Evolutionary conservation across 1,284 basidiomycete genomes (phyloP).

Genomic region (Peniophora sp.): DNA sequence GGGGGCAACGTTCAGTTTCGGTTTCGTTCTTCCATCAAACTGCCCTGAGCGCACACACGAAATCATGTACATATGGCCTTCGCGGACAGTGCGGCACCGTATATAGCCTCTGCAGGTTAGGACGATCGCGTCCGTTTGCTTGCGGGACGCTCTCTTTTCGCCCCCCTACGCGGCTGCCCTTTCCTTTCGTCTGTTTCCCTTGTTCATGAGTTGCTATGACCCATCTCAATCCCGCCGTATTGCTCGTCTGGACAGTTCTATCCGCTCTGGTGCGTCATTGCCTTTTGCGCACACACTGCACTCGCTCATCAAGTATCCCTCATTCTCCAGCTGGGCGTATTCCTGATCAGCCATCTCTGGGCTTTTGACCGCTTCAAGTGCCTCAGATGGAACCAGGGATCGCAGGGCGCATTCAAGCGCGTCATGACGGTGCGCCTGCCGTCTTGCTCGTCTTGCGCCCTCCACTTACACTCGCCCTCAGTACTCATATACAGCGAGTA

Average conservation of each 20-base stretch:
- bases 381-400: conserved; percentile 63
- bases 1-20: too few species aligned
- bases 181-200: neutral
- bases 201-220: conserved; percentile 35
- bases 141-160: neutral
- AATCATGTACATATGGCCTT: too few species aligned
- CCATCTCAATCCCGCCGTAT: conserved; percentile 51
- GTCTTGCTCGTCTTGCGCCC: neutral
- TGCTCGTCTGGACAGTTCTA: conserved; percentile 56
- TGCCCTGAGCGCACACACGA: too few species aligned
- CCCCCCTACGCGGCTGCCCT: neutral
- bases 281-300: neutral
- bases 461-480: conserved; percentile 17
- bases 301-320: too few species aligned
- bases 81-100: too few species aligned
- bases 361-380: conserved; percentile 72
- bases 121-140: too few species aligned
- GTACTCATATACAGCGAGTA: conserved; percentile 63
- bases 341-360: conserved; percentile 68
- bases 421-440: conserved; percentile 63
- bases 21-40: too few species aligned
- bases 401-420: conserved; percentile 66
- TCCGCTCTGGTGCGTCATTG: conserved; percentile 34
- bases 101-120: too few species aligned
- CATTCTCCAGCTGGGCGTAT: conserved; percentile 45